A percentile compares a stretch with the other conserved stretches of the same genome.
Conservation (phyloP, 768 basidiomycete genomes). For the Termitomyces sp. region DNA sequence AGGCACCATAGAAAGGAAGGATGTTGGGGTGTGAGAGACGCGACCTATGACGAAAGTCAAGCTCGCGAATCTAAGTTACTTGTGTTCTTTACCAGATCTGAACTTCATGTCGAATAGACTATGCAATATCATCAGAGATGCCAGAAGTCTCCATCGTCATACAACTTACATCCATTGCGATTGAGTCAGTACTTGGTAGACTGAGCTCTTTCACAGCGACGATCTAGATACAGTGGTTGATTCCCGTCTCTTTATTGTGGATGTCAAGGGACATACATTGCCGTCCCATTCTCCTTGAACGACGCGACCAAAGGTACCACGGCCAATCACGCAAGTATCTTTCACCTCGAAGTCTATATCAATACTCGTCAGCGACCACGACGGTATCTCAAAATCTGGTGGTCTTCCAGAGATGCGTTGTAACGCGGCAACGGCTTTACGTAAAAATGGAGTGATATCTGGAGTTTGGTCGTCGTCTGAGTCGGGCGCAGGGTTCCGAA, state of each 20-base stretch:
- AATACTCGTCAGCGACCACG: constrained; percentile 20
- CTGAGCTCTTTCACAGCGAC: constrained; percentile 26
- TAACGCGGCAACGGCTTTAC: constrained; percentile 5
- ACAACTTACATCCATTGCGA: constrained; percentile 6
- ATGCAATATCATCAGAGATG: not conserved
- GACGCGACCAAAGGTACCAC: constrained; percentile 22
- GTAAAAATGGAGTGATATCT: constrained; percentile 11
- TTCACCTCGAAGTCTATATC: constrained; percentile 18
- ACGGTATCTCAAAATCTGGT: constrained; percentile 13
- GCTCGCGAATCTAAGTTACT: not conserved
- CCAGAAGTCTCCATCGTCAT: not conserved
- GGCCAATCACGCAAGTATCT: constrained; percentile 15
- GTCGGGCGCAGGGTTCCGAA: not conserved
- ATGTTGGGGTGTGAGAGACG: constrained; percentile 35
- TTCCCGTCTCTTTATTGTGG: no score
- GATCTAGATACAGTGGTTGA: constrained; percentile 7
- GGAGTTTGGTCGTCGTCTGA: not conserved
- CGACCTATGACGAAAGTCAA: constrained; percentile 24
- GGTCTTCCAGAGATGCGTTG: constrained; percentile 11
- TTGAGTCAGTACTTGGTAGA: constrained; percentile 4
- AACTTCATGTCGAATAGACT: constrained; percentile 38
- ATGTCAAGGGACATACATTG: constrained; percentile 8
- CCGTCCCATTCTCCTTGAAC: constrained; percentile 22
- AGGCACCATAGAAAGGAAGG: constrained; percentile 43
- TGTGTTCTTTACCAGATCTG: constrained; percentile 28